Evolutionary conservation across 805 yeast genomes (phyloP).

Genomic region (Candida awuae): DNA sequence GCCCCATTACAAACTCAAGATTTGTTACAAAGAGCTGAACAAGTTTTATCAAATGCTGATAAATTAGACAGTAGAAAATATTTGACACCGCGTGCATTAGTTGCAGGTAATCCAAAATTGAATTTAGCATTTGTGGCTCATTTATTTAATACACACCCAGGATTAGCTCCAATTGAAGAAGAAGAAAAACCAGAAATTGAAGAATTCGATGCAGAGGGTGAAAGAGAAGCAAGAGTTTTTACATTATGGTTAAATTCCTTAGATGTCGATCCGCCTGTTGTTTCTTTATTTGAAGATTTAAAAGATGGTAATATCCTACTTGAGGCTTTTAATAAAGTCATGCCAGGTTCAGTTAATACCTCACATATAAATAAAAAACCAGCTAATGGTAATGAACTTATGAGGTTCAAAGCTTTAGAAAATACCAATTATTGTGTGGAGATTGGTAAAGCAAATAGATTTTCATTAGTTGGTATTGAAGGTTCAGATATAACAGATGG

Average conservation of each 20-base stretch:
- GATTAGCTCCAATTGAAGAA: constrained; percentile 91
- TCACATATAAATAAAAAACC: constrained; percentile 81
- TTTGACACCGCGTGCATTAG: constrained; percentile 85
- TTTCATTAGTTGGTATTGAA: constrained; percentile 94
- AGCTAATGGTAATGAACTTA: constrained; percentile 61
- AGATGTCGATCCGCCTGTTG: constrained; percentile 93
- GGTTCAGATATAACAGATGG: constrained; percentile 97
- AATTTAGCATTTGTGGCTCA: constrained; percentile 97
- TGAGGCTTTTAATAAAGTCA: constrained; percentile 91
- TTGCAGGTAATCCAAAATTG: constrained; percentile 93
- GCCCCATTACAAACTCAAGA: constrained; percentile 76
- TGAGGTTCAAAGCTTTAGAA: constrained; percentile 91
- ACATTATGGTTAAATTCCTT: constrained; percentile 95
- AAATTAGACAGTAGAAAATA: constrained; percentile 88
- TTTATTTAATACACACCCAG: constrained; percentile 92
- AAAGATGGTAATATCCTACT: constrained; percentile 84
- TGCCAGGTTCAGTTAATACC: constrained; percentile 83
- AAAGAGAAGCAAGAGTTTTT: constrained; percentile 97
- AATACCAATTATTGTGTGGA: constrained; percentile 98
- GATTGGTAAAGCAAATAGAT: constrained; percentile 84
- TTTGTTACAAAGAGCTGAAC: constrained; percentile 75
- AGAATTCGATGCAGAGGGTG: constrained; percentile 98
- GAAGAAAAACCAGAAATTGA: constrained; percentile 88
- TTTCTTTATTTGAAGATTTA: constrained; percentile 84
- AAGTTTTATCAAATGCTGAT: constrained; percentile 80